These are phyloP conservation scores for Xylaria sp. DNA, from an alignment of 2,329 filamentous ascomycete genomes.

Conservation along the genomic window DNA sequence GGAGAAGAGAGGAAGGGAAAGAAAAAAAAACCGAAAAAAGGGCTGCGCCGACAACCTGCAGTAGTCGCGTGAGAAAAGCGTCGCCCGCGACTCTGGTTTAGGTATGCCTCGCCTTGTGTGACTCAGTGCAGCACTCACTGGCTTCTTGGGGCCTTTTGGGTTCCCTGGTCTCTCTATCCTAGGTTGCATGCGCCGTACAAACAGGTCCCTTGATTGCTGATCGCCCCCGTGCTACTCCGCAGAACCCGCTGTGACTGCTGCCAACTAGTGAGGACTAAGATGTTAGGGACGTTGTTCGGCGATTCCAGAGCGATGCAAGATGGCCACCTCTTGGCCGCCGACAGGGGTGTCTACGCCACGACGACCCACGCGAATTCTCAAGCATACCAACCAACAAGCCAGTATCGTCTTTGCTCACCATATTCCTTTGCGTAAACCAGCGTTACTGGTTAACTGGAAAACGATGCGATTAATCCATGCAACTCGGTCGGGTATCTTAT, in stretches of 20 bases:
- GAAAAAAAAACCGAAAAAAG: background rate
- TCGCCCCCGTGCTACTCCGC: constrained; percentile 42
- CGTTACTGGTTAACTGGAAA: constrained; percentile 42
- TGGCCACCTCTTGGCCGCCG: constrained; percentile 36
- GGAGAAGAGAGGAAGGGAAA: background rate
- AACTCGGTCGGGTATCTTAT: constrained; percentile 47
- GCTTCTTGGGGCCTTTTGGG: background rate
- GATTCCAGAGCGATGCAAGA: constrained; percentile 46
- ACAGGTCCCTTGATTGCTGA: constrained; percentile 36
- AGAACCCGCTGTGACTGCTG: constrained; percentile 45
- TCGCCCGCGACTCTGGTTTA: constrained; percentile 7
- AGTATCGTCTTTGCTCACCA: constrained; percentile 40
- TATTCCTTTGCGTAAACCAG: constrained; percentile 44
- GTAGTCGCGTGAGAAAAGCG: constrained; percentile 6
- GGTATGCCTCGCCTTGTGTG: constrained; percentile 28
- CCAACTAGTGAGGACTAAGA: constrained; percentile 48
- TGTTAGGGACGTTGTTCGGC: constrained; percentile 43
- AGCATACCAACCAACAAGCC: constrained; percentile 42
- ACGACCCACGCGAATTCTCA: constrained; percentile 37
- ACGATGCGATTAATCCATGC: constrained; percentile 42
- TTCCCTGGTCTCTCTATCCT: background rate
- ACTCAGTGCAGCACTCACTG: constrained; percentile 23
- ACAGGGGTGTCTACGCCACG: constrained; percentile 52
- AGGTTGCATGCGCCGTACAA: constrained; percentile 24
- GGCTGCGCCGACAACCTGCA: constrained; percentile 12